Evolutionary conservation across 2,329 filamentous ascomycete species (phyloP).

Genomic region (Nigrospora oryzae): DNA sequence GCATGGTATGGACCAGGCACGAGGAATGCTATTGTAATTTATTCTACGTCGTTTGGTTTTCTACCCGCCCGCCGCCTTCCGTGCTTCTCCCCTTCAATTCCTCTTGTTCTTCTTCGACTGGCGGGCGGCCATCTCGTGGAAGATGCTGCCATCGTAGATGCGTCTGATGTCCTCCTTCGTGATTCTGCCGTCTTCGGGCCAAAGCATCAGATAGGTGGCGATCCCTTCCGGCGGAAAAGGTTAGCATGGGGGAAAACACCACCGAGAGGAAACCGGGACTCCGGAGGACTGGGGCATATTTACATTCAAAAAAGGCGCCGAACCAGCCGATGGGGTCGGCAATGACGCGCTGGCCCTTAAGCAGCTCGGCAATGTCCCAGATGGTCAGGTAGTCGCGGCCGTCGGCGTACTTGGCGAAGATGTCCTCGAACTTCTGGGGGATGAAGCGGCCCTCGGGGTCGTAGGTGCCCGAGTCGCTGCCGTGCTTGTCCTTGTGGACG

Average conservation of each 20-base stretch:
- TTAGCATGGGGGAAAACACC: neutral
- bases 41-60: neutral
- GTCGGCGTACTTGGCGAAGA: constrained; percentile 36
- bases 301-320: constrained; percentile 18
- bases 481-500: constrained; percentile 26
- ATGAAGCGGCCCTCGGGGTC: constrained; percentile 39
- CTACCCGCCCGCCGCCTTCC: neutral
- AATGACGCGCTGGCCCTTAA: constrained; percentile 30
- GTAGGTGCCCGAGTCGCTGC: constrained; percentile 34
- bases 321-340: constrained; percentile 31
- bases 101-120: constrained; percentile 5
- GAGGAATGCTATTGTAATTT: neutral
- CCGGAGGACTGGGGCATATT: constrained; percentile 10
- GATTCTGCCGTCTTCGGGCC: constrained; percentile 47
- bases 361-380: constrained; percentile 23
- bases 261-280: constrained; percentile 10
- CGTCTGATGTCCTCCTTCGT: constrained; percentile 48
- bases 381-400: constrained; percentile 28
- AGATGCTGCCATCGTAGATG: constrained; percentile 44
- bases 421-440: constrained; percentile 41
- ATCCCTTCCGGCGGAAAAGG: constrained; percentile 5
- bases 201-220: constrained; percentile 39
- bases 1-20: neutral
- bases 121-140: constrained; percentile 29
- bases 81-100: neutral